These are phyloP conservation scores for Collybia nuda DNA, from an alignment of 768 basidiomycete species.

Conservation along the genomic window DNA sequence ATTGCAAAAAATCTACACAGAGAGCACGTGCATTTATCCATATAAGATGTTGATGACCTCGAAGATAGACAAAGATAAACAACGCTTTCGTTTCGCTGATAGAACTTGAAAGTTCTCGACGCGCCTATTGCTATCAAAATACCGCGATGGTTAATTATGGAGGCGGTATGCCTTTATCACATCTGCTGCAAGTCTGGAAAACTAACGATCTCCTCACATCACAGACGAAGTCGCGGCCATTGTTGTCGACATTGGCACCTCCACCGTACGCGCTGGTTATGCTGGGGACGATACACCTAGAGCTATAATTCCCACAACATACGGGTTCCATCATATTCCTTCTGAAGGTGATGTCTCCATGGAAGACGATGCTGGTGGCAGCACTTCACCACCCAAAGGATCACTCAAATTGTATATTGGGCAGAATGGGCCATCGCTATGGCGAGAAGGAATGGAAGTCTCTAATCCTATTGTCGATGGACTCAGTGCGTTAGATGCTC, in stretches of 20 bases:
- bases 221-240: slow-evolving; percentile 96
- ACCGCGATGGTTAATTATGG: slow-evolving; percentile 80
- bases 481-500: slow-evolving; percentile 55
- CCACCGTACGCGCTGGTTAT: slow-evolving; percentile 90
- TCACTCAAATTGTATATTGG: slow-evolving; percentile 75
- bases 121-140: neutral
- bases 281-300: slow-evolving; percentile 97
- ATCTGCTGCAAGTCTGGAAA: neutral
- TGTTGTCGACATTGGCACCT: slow-evolving; percentile 92
- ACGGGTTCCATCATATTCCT: slow-evolving; percentile 64
- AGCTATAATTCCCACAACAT: slow-evolving; percentile 86
- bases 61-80: slow-evolving; percentile 25
- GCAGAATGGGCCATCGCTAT: slow-evolving; percentile 85
- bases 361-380: slow-evolving; percentile 40
- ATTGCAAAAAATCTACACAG: slow-evolving; percentile 12
- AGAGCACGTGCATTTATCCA: slow-evolving; percentile 5
- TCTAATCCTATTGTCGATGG: slow-evolving; percentile 83
- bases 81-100: slow-evolving; percentile 11
- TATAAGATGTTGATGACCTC: slow-evolving; percentile 21
- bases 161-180: slow-evolving; percentile 52
- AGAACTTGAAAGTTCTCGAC: neutral
- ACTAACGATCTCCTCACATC: slow-evolving; percentile 5
- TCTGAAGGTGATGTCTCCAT: slow-evolving; percentile 54
- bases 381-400: slow-evolving; percentile 32
- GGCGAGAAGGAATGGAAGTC: slow-evolving; percentile 89